Conservation (phyloP, 169 alveolate genomes). For the Plasmodium gaboni region DNA sequence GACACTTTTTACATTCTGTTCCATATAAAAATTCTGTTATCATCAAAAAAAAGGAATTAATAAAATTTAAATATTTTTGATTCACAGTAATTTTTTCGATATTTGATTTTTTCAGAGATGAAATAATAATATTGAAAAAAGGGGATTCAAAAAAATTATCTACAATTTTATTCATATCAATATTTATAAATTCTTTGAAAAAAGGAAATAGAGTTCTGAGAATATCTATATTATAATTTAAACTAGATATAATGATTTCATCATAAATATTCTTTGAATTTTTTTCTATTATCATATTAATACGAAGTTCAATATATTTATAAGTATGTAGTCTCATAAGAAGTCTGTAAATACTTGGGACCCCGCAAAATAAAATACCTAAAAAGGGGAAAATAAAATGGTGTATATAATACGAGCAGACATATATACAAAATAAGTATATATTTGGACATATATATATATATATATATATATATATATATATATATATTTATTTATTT, state of each 20-base stretch:
- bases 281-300: constrained; percentile 45
- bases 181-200: constrained; percentile 59
- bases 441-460: too few species aligned
- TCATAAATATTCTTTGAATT: constrained; percentile 34
- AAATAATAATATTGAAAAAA: constrained; percentile 43
- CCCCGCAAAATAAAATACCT: constrained; percentile 69
- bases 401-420: neutral
- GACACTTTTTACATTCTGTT: constrained; percentile 9
- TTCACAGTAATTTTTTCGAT: constrained; percentile 30
- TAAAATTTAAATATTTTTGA: constrained; percentile 48
- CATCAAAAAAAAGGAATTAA: constrained; percentile 69
- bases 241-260: constrained; percentile 51
- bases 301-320: constrained; percentile 43
- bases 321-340: constrained; percentile 63
- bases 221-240: constrained; percentile 52
- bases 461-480: too few species aligned
- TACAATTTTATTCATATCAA: constrained; percentile 58
- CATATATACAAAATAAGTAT: too few species aligned
- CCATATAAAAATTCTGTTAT: constrained; percentile 72
- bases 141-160: constrained; percentile 58
- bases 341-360: constrained; percentile 70
- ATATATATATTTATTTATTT: too few species aligned
- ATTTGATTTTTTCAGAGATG: constrained; percentile 47
- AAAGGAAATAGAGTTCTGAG: constrained; percentile 55
- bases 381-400: neutral